Evolutionary conservation across 2,329 filamentous ascomycete species (phyloP), one percentile per base, ranked within the genome.

Genomic region (Exophiala spinifera): DNA sequence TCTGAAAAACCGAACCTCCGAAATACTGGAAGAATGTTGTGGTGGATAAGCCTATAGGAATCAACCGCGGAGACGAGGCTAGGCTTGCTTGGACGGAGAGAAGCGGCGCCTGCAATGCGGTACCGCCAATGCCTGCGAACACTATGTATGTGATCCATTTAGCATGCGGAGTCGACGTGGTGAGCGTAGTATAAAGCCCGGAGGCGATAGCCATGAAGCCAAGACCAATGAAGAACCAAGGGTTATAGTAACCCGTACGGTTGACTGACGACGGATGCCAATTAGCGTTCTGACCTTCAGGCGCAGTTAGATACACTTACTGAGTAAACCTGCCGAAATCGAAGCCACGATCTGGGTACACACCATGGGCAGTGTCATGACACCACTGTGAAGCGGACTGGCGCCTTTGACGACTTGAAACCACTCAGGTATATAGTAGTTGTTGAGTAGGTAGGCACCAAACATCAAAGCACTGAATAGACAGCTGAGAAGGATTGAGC

Each of bases 341-440:
- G 60, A 47, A 20, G 47, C 31, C 2, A 63, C 11, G 7, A 64
- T 33, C 34, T 63, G 62, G 31, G 42, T 7, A 7, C 61, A 14
- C 3, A 62, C 58, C 10, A 20, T 46, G 17, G 62, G 61, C n/a
- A 64, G 48, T 8, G 56, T 45, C 39, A 61, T 54, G 14, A 62
- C 59, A 17, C 62, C 61, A 31, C 60, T 62, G 34, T 54, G 48
- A 4, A 53, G 51, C n/a, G 62, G 61, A 4, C 65, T 67, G 10
- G 66, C 66, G 3, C 67, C 67, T 49, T 72, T 69, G 53, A 75
- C 68, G 2, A 70, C 72, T 59, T 78, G 74, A 59, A 77, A 76
- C 66, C 70, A 77, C 33, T 76, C 67, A 0, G 74, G 72, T 1
- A 75, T 52, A 44, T 70, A 73, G 51, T 69, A 74, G 14, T 70